Base-by-base conservation (phyloP, 768 basidiomycete species). In the Hypholoma fasciculare region DNA sequence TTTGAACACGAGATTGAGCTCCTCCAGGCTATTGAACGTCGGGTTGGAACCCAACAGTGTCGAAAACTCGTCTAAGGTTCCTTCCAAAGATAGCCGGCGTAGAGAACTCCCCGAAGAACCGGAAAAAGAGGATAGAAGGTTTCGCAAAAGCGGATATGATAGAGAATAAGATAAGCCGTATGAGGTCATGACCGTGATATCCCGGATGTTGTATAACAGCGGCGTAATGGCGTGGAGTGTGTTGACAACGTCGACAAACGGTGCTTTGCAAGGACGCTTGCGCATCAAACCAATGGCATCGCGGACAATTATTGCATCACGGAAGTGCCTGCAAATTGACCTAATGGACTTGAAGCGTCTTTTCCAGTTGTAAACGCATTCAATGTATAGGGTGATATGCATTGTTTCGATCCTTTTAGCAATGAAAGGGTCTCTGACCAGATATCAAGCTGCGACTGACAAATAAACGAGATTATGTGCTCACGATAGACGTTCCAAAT, bases 1-100 rank as follows among this genome's bases (percentile, higher is more conserved):
- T 43, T 74, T 73, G 52, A 80, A 74, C 57, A 78, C 76, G 38
- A 82, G 54, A 17, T 70, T 66, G 26, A 82, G 67, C 19, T 74
- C 68, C 59, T 71, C 63, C 34, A 80, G 65, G 8, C 69, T 67
- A 3, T 60, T 59, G 30, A 76, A 66, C 19, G 56, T 34, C 3
- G 78, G 75, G 12, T 66, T 54, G 3, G 75, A 71, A 19, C 64
- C 66, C 1, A 74, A 61, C 7, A 80, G 59, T 12, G 69, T 66
- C 20, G 67, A 65, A 52, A 75, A 72, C 4, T 70, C 72, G 39
- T 73, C 68, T 7, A 76, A 66, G 38, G 75, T 72, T 38, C 75
- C 78, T 6, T 72, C 72, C n/a, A 82, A 57, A 7, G 72, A 72
- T 3, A 79, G 49, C 9, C 64, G 66, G 20, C 65, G 66, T 42